Conservation (phyloP, 306 rosid species). For the Clitoria ternatea region DNA sequence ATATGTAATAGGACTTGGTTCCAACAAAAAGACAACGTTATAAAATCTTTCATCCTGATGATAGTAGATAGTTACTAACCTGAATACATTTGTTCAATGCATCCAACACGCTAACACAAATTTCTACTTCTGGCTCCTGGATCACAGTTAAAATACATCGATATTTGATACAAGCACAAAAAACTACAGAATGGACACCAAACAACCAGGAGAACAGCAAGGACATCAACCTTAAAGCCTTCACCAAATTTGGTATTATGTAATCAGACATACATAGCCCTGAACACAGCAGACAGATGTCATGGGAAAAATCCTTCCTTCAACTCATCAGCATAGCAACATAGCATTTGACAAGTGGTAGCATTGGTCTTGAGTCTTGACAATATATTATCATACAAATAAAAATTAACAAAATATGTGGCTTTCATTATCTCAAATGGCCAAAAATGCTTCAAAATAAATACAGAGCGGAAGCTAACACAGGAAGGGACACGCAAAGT, state of each 20-base stretch:
- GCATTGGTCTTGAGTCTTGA: conserved; percentile 56
- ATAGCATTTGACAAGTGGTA: conserved; percentile 96
- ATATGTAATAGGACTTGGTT: neutral
- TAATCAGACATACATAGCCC: conserved; percentile 99
- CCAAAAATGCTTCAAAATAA: neutral
- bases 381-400: neutral
- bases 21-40: neutral
- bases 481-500: neutral
- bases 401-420: neutral
- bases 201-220: neutral
- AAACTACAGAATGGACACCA: neutral
- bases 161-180: conserved; percentile 7
- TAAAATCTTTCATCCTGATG: neutral
- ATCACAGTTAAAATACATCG: conserved; percentile 4
- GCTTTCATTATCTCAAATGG: neutral
- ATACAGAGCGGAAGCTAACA: neutral
- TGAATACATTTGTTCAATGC: conserved; percentile 87
- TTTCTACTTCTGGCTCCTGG: conserved; percentile 98
- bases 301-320: conserved; percentile 82
- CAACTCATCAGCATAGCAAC: conserved; percentile 99
- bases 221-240: conserved; percentile 72
- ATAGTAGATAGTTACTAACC: conserved; percentile 44
- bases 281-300: conserved; percentile 21
- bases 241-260: conserved; percentile 89
- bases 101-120: conserved; percentile 85